Base-by-base conservation (phyloP, 2,329 filamentous ascomycete genomes). In the Davidsoniella virescens region DNA sequence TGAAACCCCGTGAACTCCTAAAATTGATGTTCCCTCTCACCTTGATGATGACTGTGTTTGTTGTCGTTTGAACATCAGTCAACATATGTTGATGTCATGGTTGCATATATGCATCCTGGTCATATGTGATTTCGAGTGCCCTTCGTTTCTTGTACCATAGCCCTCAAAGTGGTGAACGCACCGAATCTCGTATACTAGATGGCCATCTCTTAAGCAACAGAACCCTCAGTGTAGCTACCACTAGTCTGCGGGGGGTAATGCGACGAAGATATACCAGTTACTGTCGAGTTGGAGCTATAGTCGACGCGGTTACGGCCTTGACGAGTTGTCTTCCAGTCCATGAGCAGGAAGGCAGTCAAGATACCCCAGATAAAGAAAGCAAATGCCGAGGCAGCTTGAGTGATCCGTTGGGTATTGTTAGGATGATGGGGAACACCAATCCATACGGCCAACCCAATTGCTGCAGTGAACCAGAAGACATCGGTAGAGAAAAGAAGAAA, bases 391-490 rank as follows among this genome's bases (percentile, higher is more conserved):
- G 74, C 77, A 3, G 80, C 80, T 64, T 83, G 76, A 7, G 73
- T 65, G 9, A 73, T 67, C 42, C 70, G 68, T 14, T 68, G 69
- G 16, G 63, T 67, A 45, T 64, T 67, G 40, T 66, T 69, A 59
- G 77, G 80, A 51, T 72, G 67, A 7, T 61, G 64, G 0, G 75
- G 67, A 14, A 74, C 70, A 49, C 75, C 74, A 52, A 87, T 65
- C 50, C 70, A 70, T 17, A 78, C 80, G 0, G 82, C 86, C 9
- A 88, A 65, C 0, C 86, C 85, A 56, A 93, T 80, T 58, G 87
- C 83, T 5, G 86, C 87, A 0, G 82, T 80, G 60, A 95, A 92
- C 87, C 87, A 94, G 69, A 93, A 93, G 51, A 93, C 71, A 66
- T 82, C 80, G 8, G 85, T 92, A 20, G 92, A 56, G 44, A 69